Evolutionary conservation across 495 filamentous ascomycete species (phyloP), one percentile per base, ranked within the genome.

Genomic region (Usnea hakonensis): DNA sequence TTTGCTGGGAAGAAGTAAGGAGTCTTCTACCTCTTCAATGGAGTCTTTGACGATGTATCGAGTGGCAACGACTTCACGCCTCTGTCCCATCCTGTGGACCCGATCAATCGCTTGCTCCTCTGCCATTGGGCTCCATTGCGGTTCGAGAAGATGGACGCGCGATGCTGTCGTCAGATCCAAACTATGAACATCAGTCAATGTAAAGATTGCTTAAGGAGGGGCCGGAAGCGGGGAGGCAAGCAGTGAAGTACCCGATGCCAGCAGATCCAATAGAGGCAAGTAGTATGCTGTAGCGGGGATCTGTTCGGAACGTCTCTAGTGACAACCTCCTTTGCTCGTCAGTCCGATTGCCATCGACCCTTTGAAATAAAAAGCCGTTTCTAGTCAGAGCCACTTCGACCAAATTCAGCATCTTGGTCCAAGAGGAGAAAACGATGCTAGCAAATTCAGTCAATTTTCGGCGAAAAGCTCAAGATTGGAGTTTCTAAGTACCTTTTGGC

Each of bases 11-110:
- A n/a, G 38, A 14, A 40, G 38, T 40, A 40, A 40, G 6, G 38
- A n/a, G n/a, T n/a, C 38, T 40, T 40, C 11, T 58, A 80, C 79
- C 75, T 79, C 61, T 67, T 83, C 80, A 3, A 83, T 69, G 0
- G 77, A 74, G 9, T 72, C 65, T 36, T 73, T 66, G 43, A 76
- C 68, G 1, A 81, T 68, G 53, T 81, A 81, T 4, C 76, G 68
- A 13, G 74, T 67, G 1, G 74, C 76, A 1, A 69, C 74, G 0
- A 77, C 73, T 55, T 74, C 69, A n/a, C 64, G 55, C n/a, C 32
- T 68, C 57, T 78, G 75, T 1, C 73, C 75, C 19, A 77, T 61
- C 23, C 76, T 55, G 38, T 77, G 70, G 14, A 78, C 71, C 37
- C 74, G 68, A 8, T 70, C 69, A 0, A 78, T 57, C 3, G 75